These are phyloP conservation scores for Pleoardoris graminearum DNA, from an alignment of 2,329 filamentous ascomycete genomes.

Conservation along the genomic window DNA sequence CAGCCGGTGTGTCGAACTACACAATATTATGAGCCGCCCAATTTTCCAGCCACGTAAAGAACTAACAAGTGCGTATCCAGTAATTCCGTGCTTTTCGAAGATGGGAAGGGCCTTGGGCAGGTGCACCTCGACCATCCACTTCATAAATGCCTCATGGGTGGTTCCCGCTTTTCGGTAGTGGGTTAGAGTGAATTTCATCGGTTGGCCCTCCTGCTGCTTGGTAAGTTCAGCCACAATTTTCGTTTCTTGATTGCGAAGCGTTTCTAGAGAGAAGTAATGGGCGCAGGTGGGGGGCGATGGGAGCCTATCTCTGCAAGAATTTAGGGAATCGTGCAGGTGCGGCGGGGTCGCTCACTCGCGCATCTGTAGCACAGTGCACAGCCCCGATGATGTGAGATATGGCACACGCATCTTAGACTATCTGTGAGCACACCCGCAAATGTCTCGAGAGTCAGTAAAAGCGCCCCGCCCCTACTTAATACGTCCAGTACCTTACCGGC, in stretches of 20 bases:
- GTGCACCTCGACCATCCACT: constrained; percentile 10
- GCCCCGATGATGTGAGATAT: no score
- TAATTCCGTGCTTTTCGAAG: constrained; percentile 8
- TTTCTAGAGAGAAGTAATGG: background rate
- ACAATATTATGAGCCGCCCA: background rate
- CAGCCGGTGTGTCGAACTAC: constrained; percentile 5
- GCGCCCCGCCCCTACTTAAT: no score
- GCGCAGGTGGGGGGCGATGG: no score
- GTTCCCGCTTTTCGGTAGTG: constrained; percentile 8
- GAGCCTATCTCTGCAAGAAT: no score
- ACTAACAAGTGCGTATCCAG: constrained; percentile 11
- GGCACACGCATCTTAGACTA: no score
- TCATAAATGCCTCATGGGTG: constrained; percentile 7
- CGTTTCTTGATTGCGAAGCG: background rate
- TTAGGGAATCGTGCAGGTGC: no score
- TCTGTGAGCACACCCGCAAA: no score
- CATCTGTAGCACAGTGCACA: no score
- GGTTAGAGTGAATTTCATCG: constrained; percentile 8
- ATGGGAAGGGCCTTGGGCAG: constrained; percentile 8
- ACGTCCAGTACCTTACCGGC: no score
- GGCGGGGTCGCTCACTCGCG: no score
- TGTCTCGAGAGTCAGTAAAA: no score
- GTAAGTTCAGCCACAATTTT: background rate
- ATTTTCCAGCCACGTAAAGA: background rate
- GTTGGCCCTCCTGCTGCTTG: background rate